These are phyloP conservation scores for Pleurotus djamor DNA, from an alignment of 768 basidiomycete genomes.

Conservation along the genomic window DNA sequence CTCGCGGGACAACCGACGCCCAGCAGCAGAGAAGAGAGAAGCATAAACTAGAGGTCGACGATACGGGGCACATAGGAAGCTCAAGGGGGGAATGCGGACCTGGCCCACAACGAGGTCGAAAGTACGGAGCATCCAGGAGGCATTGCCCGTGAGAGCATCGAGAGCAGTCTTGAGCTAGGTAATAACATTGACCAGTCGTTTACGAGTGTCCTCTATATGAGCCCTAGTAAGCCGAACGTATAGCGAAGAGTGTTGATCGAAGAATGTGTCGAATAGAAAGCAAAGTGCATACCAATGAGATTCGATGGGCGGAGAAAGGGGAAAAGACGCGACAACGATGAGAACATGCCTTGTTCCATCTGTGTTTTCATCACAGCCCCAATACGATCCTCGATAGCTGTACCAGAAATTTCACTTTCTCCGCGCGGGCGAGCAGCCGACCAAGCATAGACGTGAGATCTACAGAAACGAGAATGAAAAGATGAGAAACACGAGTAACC, in stretches of 20 bases:
- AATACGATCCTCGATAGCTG: slow-evolving; percentile 33
- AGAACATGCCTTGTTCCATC: slow-evolving; percentile 42
- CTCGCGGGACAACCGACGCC: not conserved
- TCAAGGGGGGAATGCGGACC: not conserved
- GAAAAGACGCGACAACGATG: slow-evolving; percentile 9
- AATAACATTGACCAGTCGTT: slow-evolving; percentile 33
- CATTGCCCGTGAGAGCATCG: slow-evolving; percentile 28
- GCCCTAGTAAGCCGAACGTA: not conserved
- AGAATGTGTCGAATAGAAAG: too few species aligned
- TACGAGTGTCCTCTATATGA: slow-evolving; percentile 32
- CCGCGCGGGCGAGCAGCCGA: slow-evolving; percentile 33
- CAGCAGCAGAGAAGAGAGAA: too few species aligned
- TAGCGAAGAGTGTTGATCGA: too few species aligned
- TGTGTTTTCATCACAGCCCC: slow-evolving; percentile 32
- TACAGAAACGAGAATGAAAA: slow-evolving; percentile 13
- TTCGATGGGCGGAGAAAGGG: slow-evolving; percentile 16
- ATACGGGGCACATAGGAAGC: too few species aligned
- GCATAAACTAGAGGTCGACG: too few species aligned
- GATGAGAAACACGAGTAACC: not conserved
- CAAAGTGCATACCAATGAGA: slow-evolving; percentile 14
- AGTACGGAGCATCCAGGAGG: not conserved
- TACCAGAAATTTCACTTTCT: slow-evolving; percentile 28
- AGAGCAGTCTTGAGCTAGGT: slow-evolving; percentile 34
- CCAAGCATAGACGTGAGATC: slow-evolving; percentile 36
- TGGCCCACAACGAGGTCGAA: too few species aligned